These are phyloP conservation scores for Sabuloglossum arenarium DNA, from an alignment of 495 filamentous ascomycete genomes.

Conservation along the genomic window DNA sequence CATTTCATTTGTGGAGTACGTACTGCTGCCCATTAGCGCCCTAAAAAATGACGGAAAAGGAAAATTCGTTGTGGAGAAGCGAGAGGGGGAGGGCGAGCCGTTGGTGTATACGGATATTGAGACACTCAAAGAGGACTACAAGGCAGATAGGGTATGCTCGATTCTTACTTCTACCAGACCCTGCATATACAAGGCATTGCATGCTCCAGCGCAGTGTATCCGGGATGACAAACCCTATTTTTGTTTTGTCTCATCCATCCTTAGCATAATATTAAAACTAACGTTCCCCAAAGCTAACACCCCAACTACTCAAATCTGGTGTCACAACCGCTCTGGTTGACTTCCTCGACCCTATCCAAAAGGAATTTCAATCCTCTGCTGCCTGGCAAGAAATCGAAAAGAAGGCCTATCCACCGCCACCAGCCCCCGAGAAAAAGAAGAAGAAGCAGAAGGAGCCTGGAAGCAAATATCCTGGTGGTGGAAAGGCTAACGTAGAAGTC, in stretches of 20 bases:
- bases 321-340: slow-evolving; percentile 44
- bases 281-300: slow-evolving; percentile 35
- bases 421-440: slow-evolving; percentile 37
- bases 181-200: not conserved
- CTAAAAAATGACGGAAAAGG: slow-evolving; percentile 31
- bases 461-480: slow-evolving; percentile 32
- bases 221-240: too few species aligned
- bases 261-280: not conserved
- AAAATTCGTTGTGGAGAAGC: slow-evolving; percentile 31
- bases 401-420: slow-evolving; percentile 62
- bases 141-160: slow-evolving; percentile 46
- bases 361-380: slow-evolving; percentile 38
- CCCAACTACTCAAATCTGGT: slow-evolving; percentile 66
- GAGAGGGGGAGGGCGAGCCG: slow-evolving; percentile 40
- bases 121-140: slow-evolving; percentile 59
- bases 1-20: slow-evolving; percentile 60
- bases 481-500: slow-evolving; percentile 11
- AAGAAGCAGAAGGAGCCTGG: slow-evolving; percentile 75
- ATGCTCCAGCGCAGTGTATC: too few species aligned
- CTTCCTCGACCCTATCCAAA: slow-evolving; percentile 56
- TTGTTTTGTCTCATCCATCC: not conserved
- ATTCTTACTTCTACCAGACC: not conserved
- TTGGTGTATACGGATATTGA: slow-evolving; percentile 54
- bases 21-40: slow-evolving; percentile 50
- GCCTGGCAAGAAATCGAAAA: slow-evolving; percentile 69